Conservation (phyloP, 495 filamentous ascomycete genomes). For the Arthonia radiata region DNA sequence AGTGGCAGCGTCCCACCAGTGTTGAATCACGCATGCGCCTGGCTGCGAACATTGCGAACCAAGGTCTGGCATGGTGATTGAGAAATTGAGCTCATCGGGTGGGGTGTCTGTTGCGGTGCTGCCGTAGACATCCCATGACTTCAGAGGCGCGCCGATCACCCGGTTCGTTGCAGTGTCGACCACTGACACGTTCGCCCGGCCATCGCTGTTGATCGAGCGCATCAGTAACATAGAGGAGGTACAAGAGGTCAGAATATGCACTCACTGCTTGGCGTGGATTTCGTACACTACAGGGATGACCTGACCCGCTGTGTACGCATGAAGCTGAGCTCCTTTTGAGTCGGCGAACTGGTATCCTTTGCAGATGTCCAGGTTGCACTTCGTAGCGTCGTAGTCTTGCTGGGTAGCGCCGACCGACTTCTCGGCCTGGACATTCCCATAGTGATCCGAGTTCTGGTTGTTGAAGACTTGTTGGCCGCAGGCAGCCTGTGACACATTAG, state of each 20-base stretch:
- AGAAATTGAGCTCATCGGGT: constrained; percentile 35
- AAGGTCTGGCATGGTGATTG: constrained; percentile 37
- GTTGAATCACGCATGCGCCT: constrained; percentile 44
- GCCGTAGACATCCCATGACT: constrained; percentile 30
- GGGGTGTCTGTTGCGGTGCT: constrained; percentile 23
- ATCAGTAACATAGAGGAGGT: too few relatives aligned
- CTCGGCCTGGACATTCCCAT: constrained; percentile 41
- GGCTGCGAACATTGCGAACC: constrained; percentile 28
- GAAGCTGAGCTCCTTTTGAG: constrained; percentile 39
- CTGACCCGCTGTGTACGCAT: constrained; percentile 33
- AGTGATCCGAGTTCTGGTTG: constrained; percentile 36
- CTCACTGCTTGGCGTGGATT: constrained; percentile 40
- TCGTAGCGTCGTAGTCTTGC: constrained; percentile 28
- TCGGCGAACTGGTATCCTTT: constrained; percentile 48
- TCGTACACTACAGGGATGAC: constrained; percentile 30
- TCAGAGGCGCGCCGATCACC: constrained; percentile 28
- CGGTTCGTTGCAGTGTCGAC: constrained; percentile 35
- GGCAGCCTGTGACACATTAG: too few relatives aligned
- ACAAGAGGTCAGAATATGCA: too few relatives aligned
- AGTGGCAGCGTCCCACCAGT: constrained; percentile 40
- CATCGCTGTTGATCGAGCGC: too few relatives aligned
- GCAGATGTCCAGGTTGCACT: constrained; percentile 45
- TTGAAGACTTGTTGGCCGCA: constrained; percentile 37
- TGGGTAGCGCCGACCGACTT: constrained; percentile 30
- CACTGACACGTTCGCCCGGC: constrained; percentile 43